Percentiles rank a stretch among this genome's conserved stretches.
Evolutionary conservation across 2,329 filamentous ascomycete species (phyloP).

Genomic region (Shiraia sp.): DNA sequence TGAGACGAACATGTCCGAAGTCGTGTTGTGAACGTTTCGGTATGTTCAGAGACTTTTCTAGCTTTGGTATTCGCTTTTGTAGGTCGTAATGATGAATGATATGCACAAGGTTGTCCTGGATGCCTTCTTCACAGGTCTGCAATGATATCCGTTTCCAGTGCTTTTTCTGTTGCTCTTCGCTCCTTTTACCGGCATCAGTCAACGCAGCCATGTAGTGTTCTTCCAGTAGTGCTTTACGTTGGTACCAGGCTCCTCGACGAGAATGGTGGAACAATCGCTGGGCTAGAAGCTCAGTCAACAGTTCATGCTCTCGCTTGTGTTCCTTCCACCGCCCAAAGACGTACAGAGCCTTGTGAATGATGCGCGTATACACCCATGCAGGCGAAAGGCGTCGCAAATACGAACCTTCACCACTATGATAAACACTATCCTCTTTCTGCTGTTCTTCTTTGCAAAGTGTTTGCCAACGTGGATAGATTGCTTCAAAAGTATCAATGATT

Average conservation of each 20-base stretch:
- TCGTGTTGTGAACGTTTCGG: constrained; percentile 88
- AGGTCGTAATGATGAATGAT: constrained; percentile 92
- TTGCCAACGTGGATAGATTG: constrained; percentile 81
- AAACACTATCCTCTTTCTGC: constrained; percentile 74
- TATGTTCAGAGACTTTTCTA: constrained; percentile 82
- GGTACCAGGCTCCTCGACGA: constrained; percentile 89
- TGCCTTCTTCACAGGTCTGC: constrained; percentile 79
- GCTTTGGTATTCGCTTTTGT: constrained; percentile 88
- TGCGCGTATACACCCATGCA: constrained; percentile 89
- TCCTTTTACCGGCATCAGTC: constrained; percentile 21
- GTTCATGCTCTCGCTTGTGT: constrained; percentile 73
- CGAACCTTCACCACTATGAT: constrained; percentile 80
- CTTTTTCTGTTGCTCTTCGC: constrained; percentile 69
- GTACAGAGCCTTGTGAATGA: constrained; percentile 83
- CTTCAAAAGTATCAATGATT: constrained; percentile 73
- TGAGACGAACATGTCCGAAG: constrained; percentile 82
- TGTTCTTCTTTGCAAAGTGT: constrained; percentile 72
- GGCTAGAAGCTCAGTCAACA: constrained; percentile 73
- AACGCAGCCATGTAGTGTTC: constrained; percentile 84
- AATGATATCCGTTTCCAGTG: constrained; percentile 79
- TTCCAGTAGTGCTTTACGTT: constrained; percentile 89
- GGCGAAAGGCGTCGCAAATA: constrained; percentile 90
- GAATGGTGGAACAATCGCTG: constrained; percentile 86
- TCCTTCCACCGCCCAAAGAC: constrained; percentile 82
- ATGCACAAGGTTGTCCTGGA: constrained; percentile 88